Evolutionary conservation across 2,329 filamentous ascomycete genomes (phyloP).

Genomic region (Penicillium aurantiogriseum): DNA sequence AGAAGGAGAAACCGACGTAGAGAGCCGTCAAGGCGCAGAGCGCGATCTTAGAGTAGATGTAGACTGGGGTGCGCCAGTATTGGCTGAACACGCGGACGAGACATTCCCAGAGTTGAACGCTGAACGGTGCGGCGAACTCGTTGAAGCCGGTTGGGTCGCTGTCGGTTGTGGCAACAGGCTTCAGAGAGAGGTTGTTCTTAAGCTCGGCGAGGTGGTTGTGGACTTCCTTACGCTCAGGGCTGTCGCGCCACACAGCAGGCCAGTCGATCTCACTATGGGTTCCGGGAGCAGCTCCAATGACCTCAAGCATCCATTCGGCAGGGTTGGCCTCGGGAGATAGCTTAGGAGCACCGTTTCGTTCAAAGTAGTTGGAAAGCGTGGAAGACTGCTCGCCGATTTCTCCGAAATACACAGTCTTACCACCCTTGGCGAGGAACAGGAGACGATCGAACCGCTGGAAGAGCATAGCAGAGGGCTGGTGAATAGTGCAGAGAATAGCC

Average conservation of each 20-base stretch:
- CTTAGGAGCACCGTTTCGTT: constrained; percentile 59
- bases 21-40: constrained; percentile 66
- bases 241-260: constrained; percentile 61
- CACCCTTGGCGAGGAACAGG: constrained; percentile 63
- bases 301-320: constrained; percentile 70
- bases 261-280: constrained; percentile 64
- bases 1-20: constrained; percentile 84
- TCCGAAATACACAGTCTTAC: constrained; percentile 68
- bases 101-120: constrained; percentile 65
- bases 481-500: constrained; percentile 94
- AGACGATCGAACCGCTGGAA: constrained; percentile 79
- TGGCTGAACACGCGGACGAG: constrained; percentile 78
- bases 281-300: constrained; percentile 61
- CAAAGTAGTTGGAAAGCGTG: constrained; percentile 63
- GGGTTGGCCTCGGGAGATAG: constrained; percentile 66
- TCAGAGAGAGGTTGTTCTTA: constrained; percentile 42
- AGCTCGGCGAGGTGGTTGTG: constrained; percentile 57
- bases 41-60: constrained; percentile 78
- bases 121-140: constrained; percentile 79
- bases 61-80: constrained; percentile 86
- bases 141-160: constrained; percentile 59
- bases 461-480: constrained; percentile 93
- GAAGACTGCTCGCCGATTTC: constrained; percentile 61
- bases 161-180: constrained; percentile 38
- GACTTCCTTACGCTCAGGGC: constrained; percentile 56